Base-by-base conservation (phyloP, 345 rosid species). In the Pugionium dolabratum region DNA sequence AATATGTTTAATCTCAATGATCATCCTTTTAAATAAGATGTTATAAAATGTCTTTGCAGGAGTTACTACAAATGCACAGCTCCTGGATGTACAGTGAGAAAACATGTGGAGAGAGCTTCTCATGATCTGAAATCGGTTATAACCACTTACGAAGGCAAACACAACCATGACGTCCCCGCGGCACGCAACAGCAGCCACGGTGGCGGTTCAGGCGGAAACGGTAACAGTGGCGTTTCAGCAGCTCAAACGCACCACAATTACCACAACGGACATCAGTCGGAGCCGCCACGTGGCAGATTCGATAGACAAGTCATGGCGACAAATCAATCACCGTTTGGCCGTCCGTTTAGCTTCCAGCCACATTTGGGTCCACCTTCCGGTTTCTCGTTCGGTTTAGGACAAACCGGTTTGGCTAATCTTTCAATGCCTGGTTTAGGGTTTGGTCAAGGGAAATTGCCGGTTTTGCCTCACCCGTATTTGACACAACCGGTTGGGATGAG, bases 91-190 rank as follows among this genome's bases (percentile, higher is more conserved):
- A 76, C 89, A 0, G 99, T 94, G 66, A 86, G 99, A 59, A 93
- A 93, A 79, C 98, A 93, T 36, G 98, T 93, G 10, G 98, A 93
- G 76, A 86, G 98, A 82, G 98, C 98, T 68, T 93, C 97, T 7
- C 96, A 93, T 73, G 98, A 93, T 69, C 92, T 90, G 6, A 88
- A 88, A 78, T 88, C 99, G 0, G 99, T 94, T 43, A 90, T 94
- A 63, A 94, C 99, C 0, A 88, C 99, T 2, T 94, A 94, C 32
- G 99, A 94, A 76, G 97, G 99, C 59, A 94, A 94, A 81, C 99
- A 94, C 79, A 88, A 88, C 67, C 99, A 94, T n/a, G 97, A 90
- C 46, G 96, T 94, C 9, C 97, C 97, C 4, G 92, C 91, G 53
- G 91, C 99, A 32, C 86, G 92, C 35, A 94, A 79, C 77, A 86